Evolutionary conservation across 345 rosid genomes (phyloP).

Genomic region (Microthlaspi erraticum): DNA sequence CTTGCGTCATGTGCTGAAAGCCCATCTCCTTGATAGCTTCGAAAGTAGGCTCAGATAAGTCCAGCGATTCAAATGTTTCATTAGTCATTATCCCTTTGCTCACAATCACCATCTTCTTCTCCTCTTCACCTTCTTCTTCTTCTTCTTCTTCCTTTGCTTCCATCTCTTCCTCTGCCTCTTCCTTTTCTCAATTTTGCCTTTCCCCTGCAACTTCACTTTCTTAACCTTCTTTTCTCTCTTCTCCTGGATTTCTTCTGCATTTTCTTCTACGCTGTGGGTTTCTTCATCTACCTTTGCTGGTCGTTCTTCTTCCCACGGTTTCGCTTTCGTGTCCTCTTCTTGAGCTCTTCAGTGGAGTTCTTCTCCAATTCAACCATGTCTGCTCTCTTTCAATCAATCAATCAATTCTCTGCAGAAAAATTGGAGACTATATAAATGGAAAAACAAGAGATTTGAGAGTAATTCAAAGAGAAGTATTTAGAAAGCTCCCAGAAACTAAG

Average conservation of each 20-base stretch:
- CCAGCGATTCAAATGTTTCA: slow-evolving; percentile 70
- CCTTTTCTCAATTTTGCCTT: slow-evolving; percentile 12
- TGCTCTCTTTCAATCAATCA: slow-evolving; percentile 19
- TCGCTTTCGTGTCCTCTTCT: slow-evolving; percentile 54
- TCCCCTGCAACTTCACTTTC: slow-evolving; percentile 36
- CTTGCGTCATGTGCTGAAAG: slow-evolving; percentile 87
- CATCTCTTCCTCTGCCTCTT: slow-evolving; percentile 31
- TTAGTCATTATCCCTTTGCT: slow-evolving; percentile 83
- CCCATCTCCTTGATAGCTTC: slow-evolving; percentile 78
- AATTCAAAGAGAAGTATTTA: neutral
- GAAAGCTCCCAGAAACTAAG: neutral
- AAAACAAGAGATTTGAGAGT: neutral
- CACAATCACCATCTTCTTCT: slow-evolving; percentile 34
- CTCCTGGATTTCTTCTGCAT: slow-evolving; percentile 18
- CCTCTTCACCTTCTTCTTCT: slow-evolving; percentile 35
- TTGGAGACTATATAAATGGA: neutral
- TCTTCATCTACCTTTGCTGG: slow-evolving; percentile 25
- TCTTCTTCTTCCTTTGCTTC: too few species aligned
- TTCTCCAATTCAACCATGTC: slow-evolving; percentile 46
- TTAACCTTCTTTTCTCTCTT: slow-evolving; percentile 34
- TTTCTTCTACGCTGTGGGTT: slow-evolving; percentile 15
- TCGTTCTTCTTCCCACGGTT: slow-evolving; percentile 47
- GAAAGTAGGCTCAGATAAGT: slow-evolving; percentile 69
- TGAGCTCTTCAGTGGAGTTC: slow-evolving; percentile 40
- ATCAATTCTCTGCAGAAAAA: slow-evolving; percentile 26